These are phyloP conservation scores for Smittium culicis DNA, from an alignment of 371 early-diverging fungal species.

Conservation along the genomic window DNA sequence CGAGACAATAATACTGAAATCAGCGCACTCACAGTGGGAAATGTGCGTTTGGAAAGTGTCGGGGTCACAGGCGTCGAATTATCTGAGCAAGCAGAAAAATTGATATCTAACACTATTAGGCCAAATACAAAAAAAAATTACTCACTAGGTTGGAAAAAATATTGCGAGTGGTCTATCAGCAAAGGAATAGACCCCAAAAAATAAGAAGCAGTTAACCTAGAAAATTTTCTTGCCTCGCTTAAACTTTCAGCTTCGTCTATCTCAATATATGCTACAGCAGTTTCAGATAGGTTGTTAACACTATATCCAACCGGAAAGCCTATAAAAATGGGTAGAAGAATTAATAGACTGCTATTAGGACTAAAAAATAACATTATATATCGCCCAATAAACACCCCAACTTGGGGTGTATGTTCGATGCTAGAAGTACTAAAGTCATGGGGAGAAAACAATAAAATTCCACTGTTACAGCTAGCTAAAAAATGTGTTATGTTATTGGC, in stretches of 20 bases:
- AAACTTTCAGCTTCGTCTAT: background rate
- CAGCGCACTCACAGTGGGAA: background rate
- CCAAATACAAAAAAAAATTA: background rate
- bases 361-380: background rate
- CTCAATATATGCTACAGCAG: constrained; percentile 7
- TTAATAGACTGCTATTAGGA: background rate
- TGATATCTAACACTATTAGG: background rate
- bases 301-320: background rate
- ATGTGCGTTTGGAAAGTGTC: background rate
- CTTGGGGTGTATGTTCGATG: background rate
- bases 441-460: background rate
- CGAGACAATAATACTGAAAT: background rate
- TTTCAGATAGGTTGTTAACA: background rate
- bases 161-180: background rate
- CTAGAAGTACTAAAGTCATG: background rate
- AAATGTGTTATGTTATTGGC: constrained; percentile 1
- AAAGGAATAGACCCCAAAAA: constrained; percentile 3
- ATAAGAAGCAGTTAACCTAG: background rate
- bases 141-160: background rate
- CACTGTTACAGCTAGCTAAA: background rate
- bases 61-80: background rate
- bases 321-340: background rate
- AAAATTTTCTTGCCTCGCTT: background rate
- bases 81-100: background rate
- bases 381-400: background rate